Percentiles rank a stretch among this genome's conserved stretches.
phyloP scores from a whole-genome alignment of 768 basidiomycete genomes.

The Lactarius trivialis region DNA sequence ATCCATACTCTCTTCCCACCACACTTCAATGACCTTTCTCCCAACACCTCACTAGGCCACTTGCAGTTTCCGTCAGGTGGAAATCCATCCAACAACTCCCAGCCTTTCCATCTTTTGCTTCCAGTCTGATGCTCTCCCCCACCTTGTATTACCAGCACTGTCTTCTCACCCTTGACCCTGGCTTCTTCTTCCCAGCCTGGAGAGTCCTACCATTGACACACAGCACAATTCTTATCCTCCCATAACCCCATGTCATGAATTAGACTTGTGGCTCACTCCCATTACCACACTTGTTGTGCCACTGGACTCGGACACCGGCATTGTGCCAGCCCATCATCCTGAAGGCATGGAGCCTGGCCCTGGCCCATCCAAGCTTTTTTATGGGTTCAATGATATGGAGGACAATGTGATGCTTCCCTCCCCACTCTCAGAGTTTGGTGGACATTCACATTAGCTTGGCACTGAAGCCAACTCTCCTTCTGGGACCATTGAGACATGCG shows the following conservation, averaged over 20 bases:
- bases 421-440: background rate
- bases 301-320: background rate
- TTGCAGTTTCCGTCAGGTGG: background rate
- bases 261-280: background rate
- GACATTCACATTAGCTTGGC: background rate
- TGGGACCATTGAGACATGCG: conserved; percentile 10
- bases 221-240: background rate
- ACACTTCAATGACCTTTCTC: background rate
- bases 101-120: background rate
- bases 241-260: background rate
- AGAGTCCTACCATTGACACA: background rate
- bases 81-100: conserved; percentile 2
- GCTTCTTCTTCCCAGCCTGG: background rate
- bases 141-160: background rate
- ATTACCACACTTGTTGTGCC: background rate
- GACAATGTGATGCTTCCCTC: background rate
- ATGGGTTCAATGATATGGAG: background rate
- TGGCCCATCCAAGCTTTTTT: background rate
- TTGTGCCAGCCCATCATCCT: background rate
- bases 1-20: conserved; percentile 8
- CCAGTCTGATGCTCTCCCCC: background rate
- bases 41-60: background rate
- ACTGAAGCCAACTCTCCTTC: background rate
- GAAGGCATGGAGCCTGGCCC: background rate
- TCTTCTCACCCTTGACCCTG: background rate